A percentile compares a stretch with the other conserved stretches of the same genome.
phyloP scores from a whole-genome alignment of 495 filamentous ascomycete genomes.

The Talaromyces ruber region DNA sequence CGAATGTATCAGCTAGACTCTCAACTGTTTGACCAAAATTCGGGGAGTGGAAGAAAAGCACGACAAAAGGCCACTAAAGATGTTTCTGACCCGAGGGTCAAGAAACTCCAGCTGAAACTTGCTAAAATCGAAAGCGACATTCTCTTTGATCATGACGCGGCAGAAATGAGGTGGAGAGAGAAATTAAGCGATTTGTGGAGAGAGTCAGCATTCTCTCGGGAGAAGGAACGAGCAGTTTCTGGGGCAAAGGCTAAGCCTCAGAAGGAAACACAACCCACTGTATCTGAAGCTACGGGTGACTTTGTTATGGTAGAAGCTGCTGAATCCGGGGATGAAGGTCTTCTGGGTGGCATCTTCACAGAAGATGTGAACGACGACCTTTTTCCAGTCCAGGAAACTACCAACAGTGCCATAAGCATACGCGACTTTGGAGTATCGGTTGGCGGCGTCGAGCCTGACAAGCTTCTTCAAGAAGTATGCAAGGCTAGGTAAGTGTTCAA shows the following conservation, averaged over 20 bases:
- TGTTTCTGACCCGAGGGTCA: slow-evolving; percentile 39
- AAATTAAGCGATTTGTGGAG: slow-evolving; percentile 59
- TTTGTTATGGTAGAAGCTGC: slow-evolving; percentile 43
- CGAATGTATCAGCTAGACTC: slow-evolving; percentile 66
- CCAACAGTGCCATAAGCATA: slow-evolving; percentile 38
- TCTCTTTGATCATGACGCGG: slow-evolving; percentile 71
- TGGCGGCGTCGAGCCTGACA: slow-evolving; percentile 55
- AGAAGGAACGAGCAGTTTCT: slow-evolving; percentile 11
- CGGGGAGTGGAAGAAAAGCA: slow-evolving; percentile 29
- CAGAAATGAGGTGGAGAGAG: slow-evolving; percentile 64
- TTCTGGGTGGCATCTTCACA: slow-evolving; percentile 64
- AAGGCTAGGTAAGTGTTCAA: slow-evolving; percentile 55
- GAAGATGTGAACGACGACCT: slow-evolving; percentile 31
- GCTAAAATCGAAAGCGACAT: slow-evolving; percentile 73
- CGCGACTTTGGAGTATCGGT: slow-evolving; percentile 78
- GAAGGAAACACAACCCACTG: slow-evolving; percentile 11
- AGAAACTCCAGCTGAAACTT: slow-evolving; percentile 61
- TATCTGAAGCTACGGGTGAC: slow-evolving; percentile 37
- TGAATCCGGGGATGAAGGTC: slow-evolving; percentile 42
- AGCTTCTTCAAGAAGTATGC: slow-evolving; percentile 78
- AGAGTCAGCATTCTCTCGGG: slow-evolving; percentile 34
- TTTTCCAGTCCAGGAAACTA: slow-evolving; percentile 13
- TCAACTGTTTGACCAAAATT: slow-evolving; percentile 39
- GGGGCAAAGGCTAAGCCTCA: slow-evolving; percentile 14
- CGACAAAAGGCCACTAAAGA: slow-evolving; percentile 16